These are phyloP conservation scores for Zelopaecilomyces penicillatus DNA, from an alignment of 2,329 filamentous ascomycete species.

Conservation along the genomic window DNA sequence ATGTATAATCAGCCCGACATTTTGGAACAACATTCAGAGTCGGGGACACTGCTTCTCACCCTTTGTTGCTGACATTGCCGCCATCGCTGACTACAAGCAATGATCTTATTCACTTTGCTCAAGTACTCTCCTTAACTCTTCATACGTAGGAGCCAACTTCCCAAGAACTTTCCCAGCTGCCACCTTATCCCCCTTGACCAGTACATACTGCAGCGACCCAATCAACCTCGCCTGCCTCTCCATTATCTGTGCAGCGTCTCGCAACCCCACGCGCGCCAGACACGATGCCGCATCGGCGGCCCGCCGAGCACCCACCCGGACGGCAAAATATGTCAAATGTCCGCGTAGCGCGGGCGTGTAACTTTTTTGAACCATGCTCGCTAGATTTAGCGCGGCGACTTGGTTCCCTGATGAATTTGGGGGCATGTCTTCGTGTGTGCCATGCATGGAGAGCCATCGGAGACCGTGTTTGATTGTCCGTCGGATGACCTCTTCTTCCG, in stretches of 20 bases:
- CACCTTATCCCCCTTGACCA: conserved; percentile 6
- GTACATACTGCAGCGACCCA: conserved; percentile 11
- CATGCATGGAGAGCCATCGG: conserved; percentile 6
- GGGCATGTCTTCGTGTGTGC: conserved; percentile 4
- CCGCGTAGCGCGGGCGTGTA: conserved; percentile 2
- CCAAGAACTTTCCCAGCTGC: conserved; percentile 5
- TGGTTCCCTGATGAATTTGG: conserved; percentile 9
- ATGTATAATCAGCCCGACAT: too few species aligned
- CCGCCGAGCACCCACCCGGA: conserved; percentile 11
- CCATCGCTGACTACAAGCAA: too few species aligned
- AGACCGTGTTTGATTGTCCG: conserved; percentile 8
- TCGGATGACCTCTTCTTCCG: conserved; percentile 12
- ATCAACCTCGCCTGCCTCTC: conserved; percentile 8
- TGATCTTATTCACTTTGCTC: too few species aligned
- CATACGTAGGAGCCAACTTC: conserved; percentile 10
- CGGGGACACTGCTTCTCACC: too few species aligned
- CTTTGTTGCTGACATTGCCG: too few species aligned
- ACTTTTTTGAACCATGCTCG: conserved; percentile 6
- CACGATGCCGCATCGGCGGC: conserved; percentile 11
- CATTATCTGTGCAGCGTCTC: conserved; percentile 5
- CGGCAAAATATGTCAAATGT: conserved; percentile 9
- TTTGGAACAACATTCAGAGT: too few species aligned
- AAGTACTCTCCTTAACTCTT: conserved; percentile 4
- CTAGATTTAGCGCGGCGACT: conserved; percentile 7
- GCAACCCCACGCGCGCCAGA: conserved; percentile 8